These are phyloP conservation scores for Hemileccinum rubropunctum DNA, from an alignment of 768 basidiomycete genomes.

Conservation along the genomic window DNA sequence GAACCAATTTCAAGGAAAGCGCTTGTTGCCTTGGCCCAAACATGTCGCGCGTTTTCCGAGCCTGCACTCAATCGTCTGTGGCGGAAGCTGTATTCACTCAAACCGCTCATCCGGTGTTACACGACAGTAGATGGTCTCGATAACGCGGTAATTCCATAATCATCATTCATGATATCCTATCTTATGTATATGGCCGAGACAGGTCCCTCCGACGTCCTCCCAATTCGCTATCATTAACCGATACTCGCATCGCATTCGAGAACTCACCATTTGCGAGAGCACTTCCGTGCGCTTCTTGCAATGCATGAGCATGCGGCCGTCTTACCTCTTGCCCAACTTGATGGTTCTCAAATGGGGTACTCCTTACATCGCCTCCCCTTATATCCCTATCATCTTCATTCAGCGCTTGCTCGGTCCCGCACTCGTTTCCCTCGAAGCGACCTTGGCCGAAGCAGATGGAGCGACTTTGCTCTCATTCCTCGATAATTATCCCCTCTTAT, in stretches of 20 bases:
- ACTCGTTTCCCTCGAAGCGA: constrained; percentile 2
- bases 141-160: not conserved
- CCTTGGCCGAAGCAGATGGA: constrained; percentile 4
- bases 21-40: constrained; percentile 7
- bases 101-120: constrained; percentile 15
- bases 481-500: constrained; percentile 3
- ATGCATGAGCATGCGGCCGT: constrained; percentile 1
- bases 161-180: not conserved
- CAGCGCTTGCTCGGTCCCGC: constrained; percentile 11
- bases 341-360: constrained; percentile 5
- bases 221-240: constrained; percentile 4
- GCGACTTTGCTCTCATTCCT: constrained; percentile 7
- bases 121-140: not conserved
- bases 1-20: not conserved
- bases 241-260: constrained; percentile 7
- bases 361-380: too few relatives aligned
- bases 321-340: constrained; percentile 8
- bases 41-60: constrained; percentile 6
- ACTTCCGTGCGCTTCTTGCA: constrained; percentile 3
- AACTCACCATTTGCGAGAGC: not conserved
- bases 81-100: constrained; percentile 6
- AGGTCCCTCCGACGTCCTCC: constrained; percentile 6
- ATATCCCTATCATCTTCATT: constrained; percentile 1
- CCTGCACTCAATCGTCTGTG: constrained; percentile 12
- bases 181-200: not conserved